Percentiles rank a stretch among this genome's conserved stretches.
phyloP scores from a whole-genome alignment of 768 basidiomycete species.

The Austroboletus eburneus region DNA sequence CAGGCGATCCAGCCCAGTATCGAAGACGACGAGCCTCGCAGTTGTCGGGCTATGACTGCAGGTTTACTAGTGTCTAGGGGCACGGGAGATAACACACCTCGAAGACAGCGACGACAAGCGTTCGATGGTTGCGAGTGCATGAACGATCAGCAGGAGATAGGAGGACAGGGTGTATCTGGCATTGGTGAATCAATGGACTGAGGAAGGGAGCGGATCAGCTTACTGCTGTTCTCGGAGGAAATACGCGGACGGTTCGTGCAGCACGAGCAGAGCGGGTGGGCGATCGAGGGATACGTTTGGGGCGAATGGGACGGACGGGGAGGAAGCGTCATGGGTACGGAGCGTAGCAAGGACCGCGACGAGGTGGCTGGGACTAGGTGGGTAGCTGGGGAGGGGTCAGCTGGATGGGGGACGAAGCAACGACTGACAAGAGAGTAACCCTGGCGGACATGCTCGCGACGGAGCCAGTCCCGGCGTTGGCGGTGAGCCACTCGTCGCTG shows the following conservation, averaged over 20 bases:
- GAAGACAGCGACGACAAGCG: slow-evolving; percentile 29
- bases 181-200: slow-evolving; percentile 1
- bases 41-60: slow-evolving; percentile 14
- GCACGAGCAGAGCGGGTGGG: slow-evolving; percentile 50
- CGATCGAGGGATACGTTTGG: slow-evolving; percentile 34
- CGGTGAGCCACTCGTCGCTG: slow-evolving; percentile 44
- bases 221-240: slow-evolving; percentile 34
- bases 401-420: slow-evolving; percentile 3
- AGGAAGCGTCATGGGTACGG: slow-evolving; percentile 26
- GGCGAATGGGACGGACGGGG: slow-evolving; percentile 19
- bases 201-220: slow-evolving; percentile 5
- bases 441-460: slow-evolving; percentile 37
- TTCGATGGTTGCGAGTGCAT: slow-evolving; percentile 40
- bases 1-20: slow-evolving; percentile 50
- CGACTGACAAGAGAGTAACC: slow-evolving; percentile 54
- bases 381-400: slow-evolving; percentile 46
- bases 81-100: slow-evolving; percentile 15
- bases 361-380: slow-evolving; percentile 56
- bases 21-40: slow-evolving; percentile 51
- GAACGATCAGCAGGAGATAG: slow-evolving; percentile 47
- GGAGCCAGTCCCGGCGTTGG: slow-evolving; percentile 37
- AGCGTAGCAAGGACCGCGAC: slow-evolving; percentile 49
- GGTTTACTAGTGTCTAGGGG: not conserved
- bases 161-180: slow-evolving; percentile 41
- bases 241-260: slow-evolving; percentile 59